A percentile compares a stretch with the other conserved stretches of the same genome.
phyloP scores from a whole-genome alignment of 805 yeast genomes.

The Candida parachauliodes region DNA sequence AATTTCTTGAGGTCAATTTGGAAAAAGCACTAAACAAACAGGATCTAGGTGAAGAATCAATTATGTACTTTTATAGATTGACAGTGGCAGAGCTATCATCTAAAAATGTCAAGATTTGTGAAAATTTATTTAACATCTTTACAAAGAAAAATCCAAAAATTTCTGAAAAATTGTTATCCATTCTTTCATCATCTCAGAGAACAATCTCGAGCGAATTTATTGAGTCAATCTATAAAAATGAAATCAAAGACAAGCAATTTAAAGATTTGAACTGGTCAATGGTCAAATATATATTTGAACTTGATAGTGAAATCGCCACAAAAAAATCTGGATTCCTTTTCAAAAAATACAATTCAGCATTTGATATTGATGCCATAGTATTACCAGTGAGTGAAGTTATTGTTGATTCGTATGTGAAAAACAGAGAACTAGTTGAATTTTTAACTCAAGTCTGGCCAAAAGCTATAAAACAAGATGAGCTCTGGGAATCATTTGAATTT shows the following conservation, averaged over 20 bases:
- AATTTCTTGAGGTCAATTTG: conserved; percentile 5
- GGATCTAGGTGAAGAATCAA: conserved; percentile 11
- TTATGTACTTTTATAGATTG: conserved; percentile 19
- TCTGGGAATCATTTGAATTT: conserved; percentile 28
- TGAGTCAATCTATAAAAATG: conserved; percentile 29
- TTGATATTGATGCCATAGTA: conserved; percentile 4
- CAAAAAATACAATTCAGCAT: conserved; percentile 3
- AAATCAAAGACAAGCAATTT: conserved; percentile 18
- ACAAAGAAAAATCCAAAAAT: conserved; percentile 33
- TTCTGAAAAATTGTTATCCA: conserved; percentile 41
- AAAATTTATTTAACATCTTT: conserved; percentile 45
- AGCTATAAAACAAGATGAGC: conserved; percentile 15
- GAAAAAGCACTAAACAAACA: conserved; percentile 5
- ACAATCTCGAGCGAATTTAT: conserved; percentile 53
- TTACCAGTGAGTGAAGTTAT: conserved; percentile 25
- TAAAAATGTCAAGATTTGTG: conserved; percentile 40
- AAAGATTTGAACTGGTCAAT: conserved; percentile 40
- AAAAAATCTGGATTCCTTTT: conserved; percentile 25
- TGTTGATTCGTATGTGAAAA: conserved; percentile 47
- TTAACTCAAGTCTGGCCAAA: conserved; percentile 42
- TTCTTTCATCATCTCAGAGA: conserved; percentile 49
- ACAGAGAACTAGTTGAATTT: conserved; percentile 55
- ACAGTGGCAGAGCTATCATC: conserved; percentile 27
- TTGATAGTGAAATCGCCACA: conserved; percentile 60
- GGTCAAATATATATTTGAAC: conserved; percentile 43